Conservation (phyloP, 2,329 filamentous ascomycete species). For the Hansfordia pulvinata region DNA sequence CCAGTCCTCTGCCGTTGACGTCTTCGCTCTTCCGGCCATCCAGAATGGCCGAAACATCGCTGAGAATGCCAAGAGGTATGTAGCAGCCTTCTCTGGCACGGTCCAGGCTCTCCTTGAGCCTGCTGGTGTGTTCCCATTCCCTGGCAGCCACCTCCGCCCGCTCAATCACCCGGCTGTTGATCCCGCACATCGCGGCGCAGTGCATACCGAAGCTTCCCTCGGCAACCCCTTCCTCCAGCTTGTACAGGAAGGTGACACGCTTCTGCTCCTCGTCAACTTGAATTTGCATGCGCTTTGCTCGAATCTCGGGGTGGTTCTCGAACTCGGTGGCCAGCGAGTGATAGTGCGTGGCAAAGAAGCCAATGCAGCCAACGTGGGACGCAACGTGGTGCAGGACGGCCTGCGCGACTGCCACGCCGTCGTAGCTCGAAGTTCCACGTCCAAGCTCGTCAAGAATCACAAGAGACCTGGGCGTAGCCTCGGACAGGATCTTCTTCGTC, state of each 20-base stretch:
- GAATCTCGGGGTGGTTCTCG: slow-evolving; percentile 74
- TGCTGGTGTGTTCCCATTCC: slow-evolving; percentile 90
- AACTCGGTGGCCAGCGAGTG: slow-evolving; percentile 90
- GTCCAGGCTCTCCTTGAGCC: slow-evolving; percentile 79
- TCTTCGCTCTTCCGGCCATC: slow-evolving; percentile 35
- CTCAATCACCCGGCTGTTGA: slow-evolving; percentile 69
- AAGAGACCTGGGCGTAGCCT: slow-evolving; percentile 84
- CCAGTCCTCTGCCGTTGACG: slow-evolving; percentile 35
- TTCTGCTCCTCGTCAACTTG: slow-evolving; percentile 74
- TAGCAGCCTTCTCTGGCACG: slow-evolving; percentile 66
- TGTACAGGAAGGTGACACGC: slow-evolving; percentile 93
- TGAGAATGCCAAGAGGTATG: slow-evolving; percentile 74
- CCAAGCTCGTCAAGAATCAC: slow-evolving; percentile 96
- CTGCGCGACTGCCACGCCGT: slow-evolving; percentile 92
- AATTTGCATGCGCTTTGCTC: slow-evolving; percentile 83
- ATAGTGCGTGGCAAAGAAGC: slow-evolving; percentile 97
- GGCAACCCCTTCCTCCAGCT: slow-evolving; percentile 82
- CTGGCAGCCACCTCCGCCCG: slow-evolving; percentile 76
- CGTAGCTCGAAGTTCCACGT: slow-evolving; percentile 87
- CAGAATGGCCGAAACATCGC: slow-evolving; percentile 71
- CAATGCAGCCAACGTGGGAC: slow-evolving; percentile 81
- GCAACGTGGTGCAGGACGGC: slow-evolving; percentile 94
- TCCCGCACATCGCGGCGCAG: slow-evolving; percentile 96
- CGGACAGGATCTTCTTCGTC: slow-evolving; percentile 93
- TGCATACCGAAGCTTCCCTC: slow-evolving; percentile 99